phyloP scores from a whole-genome alignment of 306 rosid genomes.

The Luffa acutangula region DNA sequence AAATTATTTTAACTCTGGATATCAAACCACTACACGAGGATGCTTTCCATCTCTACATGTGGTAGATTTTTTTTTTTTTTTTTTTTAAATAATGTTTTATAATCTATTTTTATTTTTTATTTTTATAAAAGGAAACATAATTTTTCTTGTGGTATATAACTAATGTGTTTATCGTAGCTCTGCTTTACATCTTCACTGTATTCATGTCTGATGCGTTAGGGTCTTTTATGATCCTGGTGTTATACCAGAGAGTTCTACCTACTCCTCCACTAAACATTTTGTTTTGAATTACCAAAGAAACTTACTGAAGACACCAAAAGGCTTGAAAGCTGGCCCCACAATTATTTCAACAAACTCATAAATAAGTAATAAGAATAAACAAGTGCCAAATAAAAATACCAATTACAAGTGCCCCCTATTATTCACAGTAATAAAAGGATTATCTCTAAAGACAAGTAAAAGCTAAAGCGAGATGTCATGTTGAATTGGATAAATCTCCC shows the following conservation, averaged over 20 bases:
- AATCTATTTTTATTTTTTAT: not conserved
- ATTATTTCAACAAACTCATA: not conserved
- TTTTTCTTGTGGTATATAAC: not conserved
- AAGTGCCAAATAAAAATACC: not conserved
- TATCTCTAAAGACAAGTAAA: not conserved
- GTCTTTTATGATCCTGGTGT: not conserved
- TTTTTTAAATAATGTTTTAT: not conserved
- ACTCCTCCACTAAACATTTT: not conserved
- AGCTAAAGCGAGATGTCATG: not conserved
- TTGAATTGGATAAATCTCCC: not conserved
- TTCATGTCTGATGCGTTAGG: not conserved
- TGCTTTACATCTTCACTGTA: not conserved
- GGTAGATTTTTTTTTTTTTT: not conserved
- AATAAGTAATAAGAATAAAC: not conserved
- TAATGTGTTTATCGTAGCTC: not conserved
- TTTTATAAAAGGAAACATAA: not conserved
- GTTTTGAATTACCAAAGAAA: not conserved
- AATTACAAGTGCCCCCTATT: not conserved
- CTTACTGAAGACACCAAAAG: not conserved
- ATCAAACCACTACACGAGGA: not conserved
- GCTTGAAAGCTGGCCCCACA: not conserved
- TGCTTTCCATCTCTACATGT: not conserved
- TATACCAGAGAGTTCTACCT: not conserved
- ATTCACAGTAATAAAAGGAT: not conserved
- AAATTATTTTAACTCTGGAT: not conserved